Evolutionary conservation across 1,139 yeast species (phyloP), one percentile per base, ranked within the genome.

Genomic region (Tardiomyces digboiensis): DNA sequence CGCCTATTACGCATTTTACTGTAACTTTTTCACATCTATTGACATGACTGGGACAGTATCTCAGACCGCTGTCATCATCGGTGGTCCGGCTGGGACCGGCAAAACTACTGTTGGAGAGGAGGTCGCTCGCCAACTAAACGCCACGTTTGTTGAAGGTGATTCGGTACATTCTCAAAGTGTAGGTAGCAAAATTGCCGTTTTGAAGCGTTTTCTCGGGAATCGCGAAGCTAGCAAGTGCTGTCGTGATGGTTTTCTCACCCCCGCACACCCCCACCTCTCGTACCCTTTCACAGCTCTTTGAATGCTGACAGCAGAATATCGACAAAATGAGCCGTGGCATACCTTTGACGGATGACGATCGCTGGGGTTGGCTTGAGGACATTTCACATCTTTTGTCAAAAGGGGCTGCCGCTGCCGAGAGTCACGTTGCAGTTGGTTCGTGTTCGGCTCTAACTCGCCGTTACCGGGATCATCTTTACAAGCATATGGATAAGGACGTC

Each of bases 11-110:
- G n/a, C n/a, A n/a, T n/a, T n/a, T n/a, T n/a, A n/a, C n/a, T n/a
- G n/a, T n/a, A n/a, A n/a, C n/a, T n/a, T n/a, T n/a, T n/a, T n/a
- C n/a, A n/a, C n/a, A n/a, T n/a, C n/a, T n/a, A n/a, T n/a, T n/a
- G n/a, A n/a, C n/a, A n/a, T n/a, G n/a, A n/a, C n/a, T n/a, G n/a
- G n/a, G n/a, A n/a, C n/a, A n/a, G n/a, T n/a, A n/a, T n/a, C n/a
- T n/a, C n/a, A n/a, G n/a, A n/a, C n/a, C 5, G 33, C 33, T 26
- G 36, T 54, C 29, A 43, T 54, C 39, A 64, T 76, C n/a, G 95
- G 93, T 2, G 98, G 98, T 0, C 95, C 97, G 1, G 88, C 96
- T 0, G 97, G 97, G 12, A 83, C 95, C 2, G 97, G 97, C 2
- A 89, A 89, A 61, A 74, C 93, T 26, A 85, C 96, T 1, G 74